phyloP scores from a whole-genome alignment of 192 early-diverging fungal species.

The Umbelopsis ramanniana region DNA sequence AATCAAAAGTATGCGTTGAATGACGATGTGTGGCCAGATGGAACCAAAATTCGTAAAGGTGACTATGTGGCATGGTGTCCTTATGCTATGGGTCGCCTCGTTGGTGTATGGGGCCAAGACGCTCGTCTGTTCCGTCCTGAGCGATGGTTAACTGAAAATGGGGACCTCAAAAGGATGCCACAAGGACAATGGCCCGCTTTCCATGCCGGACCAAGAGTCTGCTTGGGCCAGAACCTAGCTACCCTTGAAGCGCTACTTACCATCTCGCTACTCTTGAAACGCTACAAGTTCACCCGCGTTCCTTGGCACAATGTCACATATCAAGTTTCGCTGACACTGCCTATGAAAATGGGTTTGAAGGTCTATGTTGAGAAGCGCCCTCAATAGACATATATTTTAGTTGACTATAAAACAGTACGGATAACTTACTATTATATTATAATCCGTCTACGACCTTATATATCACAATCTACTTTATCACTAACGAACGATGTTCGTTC shows the following conservation, averaged over 20 bases:
- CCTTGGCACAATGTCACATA: conserved; percentile 34
- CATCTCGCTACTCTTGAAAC: conserved; percentile 40
- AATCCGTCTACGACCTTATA: too few species aligned
- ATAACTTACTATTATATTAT: background rate
- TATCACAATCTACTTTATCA: too few species aligned
- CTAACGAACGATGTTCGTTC: background rate
- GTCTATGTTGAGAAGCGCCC: conserved; percentile 32
- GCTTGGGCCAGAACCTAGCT: conserved; percentile 47
- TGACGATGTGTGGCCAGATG: conserved; percentile 52
- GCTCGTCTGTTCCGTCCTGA: conserved; percentile 47
- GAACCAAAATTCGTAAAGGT: conserved; percentile 44
- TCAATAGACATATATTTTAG: too few species aligned
- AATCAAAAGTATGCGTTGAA: conserved; percentile 47
- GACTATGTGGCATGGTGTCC: conserved; percentile 44
- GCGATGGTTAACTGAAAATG: conserved; percentile 46
- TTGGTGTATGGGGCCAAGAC: conserved; percentile 42
- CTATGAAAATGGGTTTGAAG: conserved; percentile 42
- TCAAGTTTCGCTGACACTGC: conserved; percentile 30
- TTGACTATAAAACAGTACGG: background rate
- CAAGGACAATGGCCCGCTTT: conserved; percentile 53
- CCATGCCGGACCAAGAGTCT: conserved; percentile 54
- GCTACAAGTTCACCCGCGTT: conserved; percentile 43
- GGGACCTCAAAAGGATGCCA: conserved; percentile 27
- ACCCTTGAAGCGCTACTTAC: conserved; percentile 47
- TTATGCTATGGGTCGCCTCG: conserved; percentile 42